Evolutionary conservation across 805 yeast species (phyloP), one percentile per base, ranked within the genome.

Genomic region (Debaryomyces prosopidis): DNA sequence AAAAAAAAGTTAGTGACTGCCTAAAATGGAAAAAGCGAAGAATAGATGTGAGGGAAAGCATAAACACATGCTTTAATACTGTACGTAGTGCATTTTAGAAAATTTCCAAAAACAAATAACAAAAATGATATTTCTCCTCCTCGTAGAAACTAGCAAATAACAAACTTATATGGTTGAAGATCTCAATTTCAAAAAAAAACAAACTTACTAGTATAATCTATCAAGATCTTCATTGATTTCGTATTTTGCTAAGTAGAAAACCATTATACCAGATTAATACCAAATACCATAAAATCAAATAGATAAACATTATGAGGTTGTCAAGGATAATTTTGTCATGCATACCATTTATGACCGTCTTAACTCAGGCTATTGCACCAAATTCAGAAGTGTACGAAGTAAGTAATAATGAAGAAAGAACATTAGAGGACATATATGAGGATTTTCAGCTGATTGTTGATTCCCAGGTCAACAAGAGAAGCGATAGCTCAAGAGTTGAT

Each of bases 401-500:
- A 8, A 12, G 31, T 16, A 8, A 6, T 17, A 16, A 27, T 7
- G 44, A 27, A 20, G 45, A 36, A 17, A 17, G 31, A 18, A 14
- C 20, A 7, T 27, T 27, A 23, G 40, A 36, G 15, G n/a, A 12
- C n/a, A 26, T 28, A 15, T 5, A 10, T 11, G 36, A 42, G 17
- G 36, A 42, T 28, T 20, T 36, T 44, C n/a, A 27, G 18, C 18
- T 4, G 20, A 19, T 31, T 7, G 15, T 40, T n/a, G 26, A 32
- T n/a, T 15, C 11, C 6, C 8, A 30, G 8, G 11, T 23, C 16
- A 18, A 38, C 37, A 37, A 37, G 45, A 36, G 50, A 34, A 26
- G 32, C 11, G 23, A 35, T 15, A 37, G 46, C 17, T 36, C 47
- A 23, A 46, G 41, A 2, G 34, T 38, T 4, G 34, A 38, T 5